Evolutionary conservation across 805 yeast species (phyloP).

Genomic region (Lipomyces sp.): DNA sequence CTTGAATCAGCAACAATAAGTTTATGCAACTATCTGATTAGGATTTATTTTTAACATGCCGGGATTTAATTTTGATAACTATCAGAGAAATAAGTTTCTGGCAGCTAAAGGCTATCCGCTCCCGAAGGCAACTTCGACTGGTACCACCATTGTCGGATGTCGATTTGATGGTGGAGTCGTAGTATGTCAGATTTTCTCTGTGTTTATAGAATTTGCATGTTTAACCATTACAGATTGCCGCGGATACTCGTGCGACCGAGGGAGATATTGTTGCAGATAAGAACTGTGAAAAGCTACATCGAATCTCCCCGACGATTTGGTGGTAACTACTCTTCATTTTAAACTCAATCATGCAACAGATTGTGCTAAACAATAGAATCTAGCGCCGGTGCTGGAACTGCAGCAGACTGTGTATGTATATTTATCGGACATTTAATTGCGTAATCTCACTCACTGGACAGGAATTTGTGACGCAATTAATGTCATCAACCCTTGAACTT

Average conservation of each 20-base stretch:
- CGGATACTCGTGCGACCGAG: slow-evolving; percentile 97
- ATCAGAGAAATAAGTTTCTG: slow-evolving; percentile 81
- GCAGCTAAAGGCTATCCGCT: slow-evolving; percentile 71
- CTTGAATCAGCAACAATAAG: background rate
- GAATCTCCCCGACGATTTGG: slow-evolving; percentile 86
- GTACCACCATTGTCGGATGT: slow-evolving; percentile 99
- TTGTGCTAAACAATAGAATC: background rate
- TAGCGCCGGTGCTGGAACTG: slow-evolving; percentile 99
- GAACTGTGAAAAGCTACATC: slow-evolving; percentile 92
- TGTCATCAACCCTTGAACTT: slow-evolving; percentile 86
- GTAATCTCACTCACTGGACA: slow-evolving; percentile 4
- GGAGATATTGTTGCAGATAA: slow-evolving; percentile 97
- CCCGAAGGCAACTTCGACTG: slow-evolving; percentile 94
- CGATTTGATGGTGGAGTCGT: slow-evolving; percentile 92
- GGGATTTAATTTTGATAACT: slow-evolving; percentile 91
- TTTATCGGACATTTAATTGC: background rate
- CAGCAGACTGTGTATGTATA: slow-evolving; percentile 78
- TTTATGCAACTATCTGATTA: background rate
- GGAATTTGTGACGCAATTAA: slow-evolving; percentile 94
- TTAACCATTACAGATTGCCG: slow-evolving; percentile 64
- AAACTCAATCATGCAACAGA: background rate
- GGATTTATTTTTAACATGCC: slow-evolving; percentile 19
- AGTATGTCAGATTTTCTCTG: slow-evolving; percentile 37
- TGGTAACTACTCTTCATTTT: slow-evolving; percentile 29
- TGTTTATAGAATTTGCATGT: background rate